Evolutionary conservation across 2,329 filamentous ascomycete genomes (phyloP).

Genomic region (Xylariaceae sp.): DNA sequence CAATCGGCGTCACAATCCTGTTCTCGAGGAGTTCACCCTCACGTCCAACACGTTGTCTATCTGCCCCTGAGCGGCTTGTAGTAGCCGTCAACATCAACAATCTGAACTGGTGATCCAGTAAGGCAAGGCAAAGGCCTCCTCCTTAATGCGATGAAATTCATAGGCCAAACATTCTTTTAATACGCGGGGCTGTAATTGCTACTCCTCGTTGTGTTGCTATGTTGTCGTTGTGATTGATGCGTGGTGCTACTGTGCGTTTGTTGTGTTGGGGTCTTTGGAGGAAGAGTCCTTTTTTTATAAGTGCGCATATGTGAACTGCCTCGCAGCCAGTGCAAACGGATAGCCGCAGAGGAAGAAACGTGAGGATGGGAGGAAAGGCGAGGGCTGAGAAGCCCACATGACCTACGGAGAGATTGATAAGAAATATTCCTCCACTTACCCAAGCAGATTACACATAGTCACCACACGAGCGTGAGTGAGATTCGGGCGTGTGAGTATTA

Average conservation of each 20-base stretch:
- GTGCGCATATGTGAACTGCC: not conserved
- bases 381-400: not conserved
- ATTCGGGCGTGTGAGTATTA: not conserved
- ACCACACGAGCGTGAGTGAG: constrained; percentile 7
- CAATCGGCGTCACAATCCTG: not conserved
- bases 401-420: constrained; percentile 3
- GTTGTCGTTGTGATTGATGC: not conserved
- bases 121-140: not conserved
- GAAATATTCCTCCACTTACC: constrained; percentile 14
- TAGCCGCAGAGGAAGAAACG: not conserved
- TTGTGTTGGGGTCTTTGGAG: not conserved
- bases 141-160: not conserved
- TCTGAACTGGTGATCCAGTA: not conserved
- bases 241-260: not conserved
- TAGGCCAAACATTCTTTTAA: not conserved
- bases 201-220: not conserved
- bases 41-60: not conserved
- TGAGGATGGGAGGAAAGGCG: not conserved
- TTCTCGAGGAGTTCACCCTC: not conserved
- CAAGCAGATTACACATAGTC: constrained; percentile 14
- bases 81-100: not conserved
- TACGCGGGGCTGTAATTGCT: not conserved
- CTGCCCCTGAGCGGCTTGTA: not conserved
- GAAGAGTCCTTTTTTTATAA: not conserved
- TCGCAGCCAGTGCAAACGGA: not conserved